phyloP scores from a whole-genome alignment of 2,329 filamentous ascomycete genomes.

The Ampelomyces quisqualis region DNA sequence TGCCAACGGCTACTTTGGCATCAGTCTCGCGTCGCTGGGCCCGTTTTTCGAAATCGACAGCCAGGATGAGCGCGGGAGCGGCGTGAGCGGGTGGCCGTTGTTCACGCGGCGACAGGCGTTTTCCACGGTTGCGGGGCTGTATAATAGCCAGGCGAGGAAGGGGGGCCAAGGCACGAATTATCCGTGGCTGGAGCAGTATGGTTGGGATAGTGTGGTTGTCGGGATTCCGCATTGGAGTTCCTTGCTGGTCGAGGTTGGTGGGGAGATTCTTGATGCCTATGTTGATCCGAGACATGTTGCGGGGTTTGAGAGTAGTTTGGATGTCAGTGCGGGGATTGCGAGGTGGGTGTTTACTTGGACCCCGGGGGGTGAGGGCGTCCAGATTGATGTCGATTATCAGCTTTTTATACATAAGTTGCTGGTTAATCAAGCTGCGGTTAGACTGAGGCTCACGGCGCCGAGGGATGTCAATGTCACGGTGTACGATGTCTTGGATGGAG shows the following conservation, averaged over 20 bases:
- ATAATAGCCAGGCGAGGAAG: constrained; percentile 59
- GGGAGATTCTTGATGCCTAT: constrained; percentile 60
- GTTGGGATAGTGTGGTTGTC: constrained; percentile 68
- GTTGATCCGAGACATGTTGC: constrained; percentile 61
- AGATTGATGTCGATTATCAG: constrained; percentile 64
- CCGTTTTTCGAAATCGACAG: constrained; percentile 62
- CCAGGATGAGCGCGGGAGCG: constrained; percentile 52
- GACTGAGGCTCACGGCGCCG: constrained; percentile 59
- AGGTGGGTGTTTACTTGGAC: constrained; percentile 68
- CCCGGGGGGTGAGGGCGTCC: constrained; percentile 49
- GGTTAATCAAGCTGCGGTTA: constrained; percentile 62
- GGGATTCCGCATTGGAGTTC: constrained; percentile 70
- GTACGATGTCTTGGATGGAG: constrained; percentile 67
- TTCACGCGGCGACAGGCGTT: constrained; percentile 65
- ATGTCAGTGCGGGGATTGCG: constrained; percentile 63
- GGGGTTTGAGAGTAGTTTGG: constrained; percentile 61
- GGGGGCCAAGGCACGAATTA: constrained; percentile 67
- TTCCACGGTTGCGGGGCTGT: constrained; percentile 68
- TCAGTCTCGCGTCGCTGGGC: constrained; percentile 62
- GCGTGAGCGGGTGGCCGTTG: constrained; percentile 67
- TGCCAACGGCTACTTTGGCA: constrained; percentile 64
- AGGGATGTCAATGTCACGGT: constrained; percentile 58
- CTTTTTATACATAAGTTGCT: constrained; percentile 65
- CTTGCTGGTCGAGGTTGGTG: constrained; percentile 58
- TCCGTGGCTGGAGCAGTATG: constrained; percentile 67